phyloP scores from a whole-genome alignment of 495 filamentous ascomycete species.

The Aspergillus sclerotiicarbonarius region DNA sequence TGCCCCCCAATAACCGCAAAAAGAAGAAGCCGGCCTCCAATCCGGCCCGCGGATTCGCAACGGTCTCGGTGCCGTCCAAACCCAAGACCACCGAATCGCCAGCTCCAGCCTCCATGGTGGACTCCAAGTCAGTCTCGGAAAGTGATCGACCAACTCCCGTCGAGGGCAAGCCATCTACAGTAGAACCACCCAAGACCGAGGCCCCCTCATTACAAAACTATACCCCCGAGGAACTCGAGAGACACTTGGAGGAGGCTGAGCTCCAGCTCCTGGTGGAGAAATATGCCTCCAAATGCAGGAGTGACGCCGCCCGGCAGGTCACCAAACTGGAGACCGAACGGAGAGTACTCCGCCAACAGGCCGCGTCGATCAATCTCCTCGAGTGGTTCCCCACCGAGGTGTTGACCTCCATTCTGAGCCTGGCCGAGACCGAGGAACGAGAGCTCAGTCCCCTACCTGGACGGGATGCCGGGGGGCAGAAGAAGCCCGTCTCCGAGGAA shows the following conservation, averaged over 20 bases:
- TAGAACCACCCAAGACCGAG: constrained; percentile 19
- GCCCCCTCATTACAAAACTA: constrained; percentile 48
- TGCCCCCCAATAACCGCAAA: constrained; percentile 79
- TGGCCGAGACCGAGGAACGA: constrained; percentile 47
- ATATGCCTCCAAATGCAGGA: constrained; percentile 64
- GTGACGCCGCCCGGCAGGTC: constrained; percentile 65
- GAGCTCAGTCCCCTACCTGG: constrained; percentile 32
- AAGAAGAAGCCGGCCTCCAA: constrained; percentile 83
- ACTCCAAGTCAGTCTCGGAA: constrained; percentile 40
- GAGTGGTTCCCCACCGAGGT: constrained; percentile 80
- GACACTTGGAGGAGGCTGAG: constrained; percentile 74
- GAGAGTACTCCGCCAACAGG: constrained; percentile 71
- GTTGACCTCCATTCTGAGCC: constrained; percentile 68
- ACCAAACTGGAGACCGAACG: constrained; percentile 74
- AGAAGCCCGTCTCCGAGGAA: constrained; percentile 54
- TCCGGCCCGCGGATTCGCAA: constrained; percentile 87
- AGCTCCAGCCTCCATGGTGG: constrained; percentile 29
- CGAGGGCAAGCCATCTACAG: constrained; percentile 20
- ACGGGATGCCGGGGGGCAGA: constrained; percentile 26
- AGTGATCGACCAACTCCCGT: constrained; percentile 37
- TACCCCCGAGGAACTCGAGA: constrained; percentile 80
- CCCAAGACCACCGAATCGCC: constrained; percentile 35
- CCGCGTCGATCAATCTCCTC: constrained; percentile 62
- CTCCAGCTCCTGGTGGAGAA: constrained; percentile 83
- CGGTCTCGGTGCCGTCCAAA: constrained; percentile 85